Base-by-base conservation (phyloP, 768 basidiomycete species). In the Suillus americanus region DNA sequence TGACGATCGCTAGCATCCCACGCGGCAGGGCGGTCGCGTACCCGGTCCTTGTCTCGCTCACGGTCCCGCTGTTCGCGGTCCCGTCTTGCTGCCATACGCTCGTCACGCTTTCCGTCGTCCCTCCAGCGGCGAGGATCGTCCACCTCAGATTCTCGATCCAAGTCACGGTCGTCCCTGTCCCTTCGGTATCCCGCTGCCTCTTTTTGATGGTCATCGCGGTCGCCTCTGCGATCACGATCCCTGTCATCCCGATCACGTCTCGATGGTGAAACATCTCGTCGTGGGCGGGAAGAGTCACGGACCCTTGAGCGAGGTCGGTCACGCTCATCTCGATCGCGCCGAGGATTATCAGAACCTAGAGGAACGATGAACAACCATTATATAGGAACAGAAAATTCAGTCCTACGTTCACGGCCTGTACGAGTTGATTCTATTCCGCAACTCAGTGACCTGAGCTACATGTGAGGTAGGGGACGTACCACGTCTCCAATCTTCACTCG, bases 401-500 rank as follows among this genome's bases (percentile, higher is more conserved):
- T 68, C 83, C 79, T 72, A 91, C 91, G 81, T 62, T 91, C 91
- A 64, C 87, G 83, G 65, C 77, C 75, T 64, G 81, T 73, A 62
- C 89, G 82, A 64, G 76, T 72, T 61, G 81, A 77, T 67, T 88
- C 86, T 61, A 80, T 74, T 67, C 80, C 84, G 86, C 64, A 20
- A 62, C 61, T 65, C 62, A 41, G 46, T 46, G 20, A 59, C 55
- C 66, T 69, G 68, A 67, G 60, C 61, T 41, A 66, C 45, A 28
- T 14, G 46, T 64, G 35, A 46, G 38, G 59, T 50, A 66, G 66
- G 70, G 55, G 73, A 76, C 83, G 67, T 69, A 92, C 92, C 90
- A 86, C 90, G 84, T 73, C 92, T 84, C 92, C 92, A 95, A 71
- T 95, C 92, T 69, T 94, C 91, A 69, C 86, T 88, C 30, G 80